A percentile compares a stretch with the other conserved stretches of the same genome.
Evolutionary conservation across 2,329 filamentous ascomycete genomes (phyloP).

Genomic region (Fusarium devonianum): DNA sequence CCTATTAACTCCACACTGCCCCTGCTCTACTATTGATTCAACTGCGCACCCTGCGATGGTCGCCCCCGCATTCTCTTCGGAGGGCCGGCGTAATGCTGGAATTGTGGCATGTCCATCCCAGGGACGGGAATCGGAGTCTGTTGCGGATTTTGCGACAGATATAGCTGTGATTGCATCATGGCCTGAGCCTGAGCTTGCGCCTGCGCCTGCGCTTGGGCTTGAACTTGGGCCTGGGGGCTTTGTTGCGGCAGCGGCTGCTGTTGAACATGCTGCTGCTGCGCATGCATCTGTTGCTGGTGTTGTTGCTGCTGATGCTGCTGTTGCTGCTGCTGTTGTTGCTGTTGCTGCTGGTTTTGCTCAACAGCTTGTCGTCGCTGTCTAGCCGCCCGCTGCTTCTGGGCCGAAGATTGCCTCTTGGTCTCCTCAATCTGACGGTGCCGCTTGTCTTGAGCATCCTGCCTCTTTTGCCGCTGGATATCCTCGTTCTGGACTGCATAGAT

Average conservation of each 20-base stretch:
- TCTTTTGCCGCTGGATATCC: constrained; percentile 50
- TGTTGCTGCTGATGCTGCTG: constrained; percentile 33
- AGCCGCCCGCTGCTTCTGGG: constrained; percentile 37
- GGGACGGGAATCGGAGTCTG: constrained; percentile 41
- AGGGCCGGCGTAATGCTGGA: constrained; percentile 42
- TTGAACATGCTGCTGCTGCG: constrained; percentile 20
- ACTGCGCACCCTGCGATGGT: constrained; percentile 33
- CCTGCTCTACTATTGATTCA: constrained; percentile 23
- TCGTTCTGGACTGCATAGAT: constrained; percentile 56
- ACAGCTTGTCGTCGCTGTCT: constrained; percentile 38
- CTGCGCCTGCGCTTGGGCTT: constrained; percentile 36
- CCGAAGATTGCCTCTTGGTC: constrained; percentile 37
- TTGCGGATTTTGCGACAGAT: constrained; percentile 37
- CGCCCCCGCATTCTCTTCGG: constrained; percentile 43
- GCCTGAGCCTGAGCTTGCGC: constrained; percentile 37
- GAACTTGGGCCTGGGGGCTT: constrained; percentile 35
- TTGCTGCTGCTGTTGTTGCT: constrained; percentile 32
- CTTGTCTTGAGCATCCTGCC: constrained; percentile 49
- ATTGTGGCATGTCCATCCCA: constrained; percentile 41
- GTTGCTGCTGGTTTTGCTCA: constrained; percentile 39
- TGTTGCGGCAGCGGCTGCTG: constrained; percentile 40
- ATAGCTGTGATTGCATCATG: constrained; percentile 43
- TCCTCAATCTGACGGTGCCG: constrained; percentile 51
- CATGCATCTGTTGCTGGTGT: constrained; percentile 19
- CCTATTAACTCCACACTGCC: constrained; percentile 15